A percentile compares a stretch with the other conserved stretches of the same genome.
phyloP scores from a whole-genome alignment of 225 moss, liverwort and hornwort species.

The Polytrichum formosum region DNA sequence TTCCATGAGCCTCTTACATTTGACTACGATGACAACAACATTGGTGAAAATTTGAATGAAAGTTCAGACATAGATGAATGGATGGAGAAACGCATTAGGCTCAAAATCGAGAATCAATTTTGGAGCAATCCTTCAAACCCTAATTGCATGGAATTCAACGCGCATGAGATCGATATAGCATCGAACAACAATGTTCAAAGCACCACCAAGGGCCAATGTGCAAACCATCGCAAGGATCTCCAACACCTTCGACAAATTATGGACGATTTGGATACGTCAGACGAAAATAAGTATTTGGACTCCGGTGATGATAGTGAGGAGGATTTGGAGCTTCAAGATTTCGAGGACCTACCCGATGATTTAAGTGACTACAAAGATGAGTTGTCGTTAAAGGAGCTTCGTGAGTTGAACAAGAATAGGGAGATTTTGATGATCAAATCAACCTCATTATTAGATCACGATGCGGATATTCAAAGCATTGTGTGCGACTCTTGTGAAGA shows the following conservation, averaged over 20 bases:
- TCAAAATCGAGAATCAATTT: background rate
- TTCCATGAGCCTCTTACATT: too few relatives aligned
- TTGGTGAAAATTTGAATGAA: background rate
- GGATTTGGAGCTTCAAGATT: background rate
- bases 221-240: too few relatives aligned
- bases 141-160: too few relatives aligned
- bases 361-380: background rate
- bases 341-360: fast-evolving
- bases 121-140: too few relatives aligned
- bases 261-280: too few relatives aligned
- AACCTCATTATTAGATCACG: background rate
- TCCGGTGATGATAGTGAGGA: background rate
- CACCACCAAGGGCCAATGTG: too few relatives aligned
- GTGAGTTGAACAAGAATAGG: background rate
- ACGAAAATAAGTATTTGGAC: background rate
- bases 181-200: too few relatives aligned
- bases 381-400: slow-evolving; percentile 1
- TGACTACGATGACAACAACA: too few relatives aligned
- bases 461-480: background rate
- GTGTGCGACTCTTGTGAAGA: background rate
- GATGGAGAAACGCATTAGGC: background rate
- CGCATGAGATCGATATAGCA: too few relatives aligned
- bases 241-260: too few relatives aligned
- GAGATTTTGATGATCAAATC: background rate
- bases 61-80: background rate